phyloP scores from a whole-genome alignment of 805 yeast genomes.

The Alloascoidea hylecoeti region DNA sequence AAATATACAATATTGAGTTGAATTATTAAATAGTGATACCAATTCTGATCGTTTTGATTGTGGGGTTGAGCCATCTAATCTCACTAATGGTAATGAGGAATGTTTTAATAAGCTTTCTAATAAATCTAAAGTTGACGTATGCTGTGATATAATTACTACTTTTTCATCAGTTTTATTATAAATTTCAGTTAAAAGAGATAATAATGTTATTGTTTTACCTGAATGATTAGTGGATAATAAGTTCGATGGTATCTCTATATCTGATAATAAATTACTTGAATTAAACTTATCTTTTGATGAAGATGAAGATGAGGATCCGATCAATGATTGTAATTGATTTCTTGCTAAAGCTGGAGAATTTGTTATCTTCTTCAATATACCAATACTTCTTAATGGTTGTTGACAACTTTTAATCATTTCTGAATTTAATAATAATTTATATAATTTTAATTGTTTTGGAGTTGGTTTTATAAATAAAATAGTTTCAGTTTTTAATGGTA shows the following conservation, averaged over 20 bases:
- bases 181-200: constrained; percentile 39
- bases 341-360: constrained; percentile 59
- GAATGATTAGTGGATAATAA: constrained; percentile 14
- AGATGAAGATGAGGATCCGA: not conserved
- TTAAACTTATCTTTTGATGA: too few species aligned
- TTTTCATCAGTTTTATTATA: constrained; percentile 40
- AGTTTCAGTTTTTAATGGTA: constrained; percentile 66
- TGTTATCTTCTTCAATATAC: constrained; percentile 65
- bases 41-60: constrained; percentile 46
- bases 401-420: constrained; percentile 15
- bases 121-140: constrained; percentile 75
- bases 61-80: constrained; percentile 82
- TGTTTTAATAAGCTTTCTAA: constrained; percentile 42
- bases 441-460: constrained; percentile 36
- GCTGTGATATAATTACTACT: constrained; percentile 76
- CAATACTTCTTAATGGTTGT: constrained; percentile 50
- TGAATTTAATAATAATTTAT: constrained; percentile 31
- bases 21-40: constrained; percentile 55
- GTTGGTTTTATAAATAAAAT: constrained; percentile 74
- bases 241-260: too few species aligned
- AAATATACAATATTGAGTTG: constrained; percentile 24
- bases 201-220: constrained; percentile 56
- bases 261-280: too few species aligned
- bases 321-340: constrained; percentile 23
- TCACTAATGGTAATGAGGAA: constrained; percentile 31